phyloP scores from a whole-genome alignment of 2,329 filamentous ascomycete species.

The Alternaria incomplexa region DNA sequence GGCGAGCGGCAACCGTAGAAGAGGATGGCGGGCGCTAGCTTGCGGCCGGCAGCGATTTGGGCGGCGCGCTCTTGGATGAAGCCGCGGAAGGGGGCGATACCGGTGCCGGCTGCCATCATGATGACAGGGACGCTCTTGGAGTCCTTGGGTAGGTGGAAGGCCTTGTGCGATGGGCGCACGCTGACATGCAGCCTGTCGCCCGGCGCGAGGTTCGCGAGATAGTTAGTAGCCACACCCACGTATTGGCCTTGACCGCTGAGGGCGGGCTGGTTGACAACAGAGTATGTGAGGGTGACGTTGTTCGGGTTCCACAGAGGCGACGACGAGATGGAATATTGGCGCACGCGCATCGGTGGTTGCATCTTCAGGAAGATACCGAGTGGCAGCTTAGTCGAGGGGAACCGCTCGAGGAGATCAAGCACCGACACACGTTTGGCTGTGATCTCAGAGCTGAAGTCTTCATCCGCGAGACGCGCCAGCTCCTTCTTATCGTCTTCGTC shows the following conservation, averaged over 20 bases:
- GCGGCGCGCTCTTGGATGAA: conserved; percentile 51
- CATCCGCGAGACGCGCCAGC: conserved; percentile 56
- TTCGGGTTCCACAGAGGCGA: conserved; percentile 67
- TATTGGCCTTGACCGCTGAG: conserved; percentile 52
- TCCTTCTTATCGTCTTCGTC: conserved; percentile 58
- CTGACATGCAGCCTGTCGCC: conserved; percentile 53
- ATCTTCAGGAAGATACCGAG: conserved; percentile 72
- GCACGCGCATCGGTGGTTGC: conserved; percentile 76
- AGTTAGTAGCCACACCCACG: conserved; percentile 53
- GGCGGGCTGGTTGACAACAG: conserved; percentile 65
- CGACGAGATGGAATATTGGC: conserved; percentile 82
- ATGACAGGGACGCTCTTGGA: conserved; percentile 50
- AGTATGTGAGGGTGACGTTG: conserved; percentile 70
- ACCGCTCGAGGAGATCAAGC: conserved; percentile 72
- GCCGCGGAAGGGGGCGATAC: conserved; percentile 54
- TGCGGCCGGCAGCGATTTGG: conserved; percentile 56
- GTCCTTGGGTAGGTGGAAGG: conserved; percentile 54
- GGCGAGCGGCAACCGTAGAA: conserved; percentile 68
- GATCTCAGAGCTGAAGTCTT: conserved; percentile 48
- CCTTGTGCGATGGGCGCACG: conserved; percentile 49
- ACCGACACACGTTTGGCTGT: conserved; percentile 65
- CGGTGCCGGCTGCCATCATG: conserved; percentile 47
- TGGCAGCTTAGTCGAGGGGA: conserved; percentile 63
- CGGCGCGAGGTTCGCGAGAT: conserved; percentile 48
- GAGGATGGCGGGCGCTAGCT: conserved; percentile 66